Evolutionary conservation across 345 rosid genomes (phyloP).

Genomic region (Gossypium mustelinum): DNA sequence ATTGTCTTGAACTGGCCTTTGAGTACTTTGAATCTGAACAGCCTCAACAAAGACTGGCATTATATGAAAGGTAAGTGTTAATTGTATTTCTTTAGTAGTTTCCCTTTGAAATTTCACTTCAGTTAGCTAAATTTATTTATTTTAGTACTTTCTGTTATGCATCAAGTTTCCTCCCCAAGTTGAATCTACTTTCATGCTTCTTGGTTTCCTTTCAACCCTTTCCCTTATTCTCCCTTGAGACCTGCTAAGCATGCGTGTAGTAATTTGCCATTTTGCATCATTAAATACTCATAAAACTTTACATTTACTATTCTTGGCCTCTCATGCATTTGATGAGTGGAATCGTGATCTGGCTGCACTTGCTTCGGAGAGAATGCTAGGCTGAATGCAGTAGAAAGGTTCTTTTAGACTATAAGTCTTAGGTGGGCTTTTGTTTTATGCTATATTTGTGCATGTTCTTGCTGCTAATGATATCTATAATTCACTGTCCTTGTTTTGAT

Average conservation of each 20-base stretch:
- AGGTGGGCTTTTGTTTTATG: neutral
- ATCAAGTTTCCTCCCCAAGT: constrained; percentile 4
- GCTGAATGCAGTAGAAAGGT: neutral
- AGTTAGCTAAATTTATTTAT: neutral
- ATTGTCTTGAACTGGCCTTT: constrained; percentile 41
- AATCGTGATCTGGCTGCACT: neutral
- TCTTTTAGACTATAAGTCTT: neutral
- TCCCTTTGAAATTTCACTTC: neutral
- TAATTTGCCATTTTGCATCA: neutral
- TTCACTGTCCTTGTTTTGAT: neutral
- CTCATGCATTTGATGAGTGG: neutral
- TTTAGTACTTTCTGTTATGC: neutral
- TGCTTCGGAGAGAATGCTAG: neutral
- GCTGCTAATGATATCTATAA: neutral
- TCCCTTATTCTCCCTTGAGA: neutral
- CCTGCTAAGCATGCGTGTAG: neutral
- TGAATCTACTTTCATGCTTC: neutral
- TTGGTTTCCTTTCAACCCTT: neutral
- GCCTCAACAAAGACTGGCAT: constrained; percentile 50
- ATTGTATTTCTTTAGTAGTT: neutral
- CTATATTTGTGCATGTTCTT: neutral
- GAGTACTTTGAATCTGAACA: constrained; percentile 56
- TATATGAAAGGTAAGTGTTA: constrained; percentile 46
- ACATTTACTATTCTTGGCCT: neutral
- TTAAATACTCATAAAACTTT: neutral